phyloP scores from a whole-genome alignment of 495 filamentous ascomycete species.

The Tuber brumale region DNA sequence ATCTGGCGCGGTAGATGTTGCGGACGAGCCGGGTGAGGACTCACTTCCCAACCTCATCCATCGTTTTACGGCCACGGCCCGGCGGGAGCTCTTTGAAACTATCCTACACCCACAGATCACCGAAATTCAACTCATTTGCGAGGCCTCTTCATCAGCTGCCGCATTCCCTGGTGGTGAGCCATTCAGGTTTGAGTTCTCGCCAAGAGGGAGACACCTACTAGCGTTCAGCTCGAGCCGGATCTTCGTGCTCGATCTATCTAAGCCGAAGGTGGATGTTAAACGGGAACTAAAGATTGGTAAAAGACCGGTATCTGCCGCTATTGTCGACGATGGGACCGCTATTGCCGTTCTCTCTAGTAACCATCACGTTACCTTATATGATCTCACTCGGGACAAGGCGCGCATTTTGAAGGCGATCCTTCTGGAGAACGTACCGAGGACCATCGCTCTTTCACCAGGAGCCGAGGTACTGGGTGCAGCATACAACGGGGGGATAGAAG shows the following conservation, averaged over 20 bases:
- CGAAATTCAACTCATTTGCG: slow-evolving; percentile 69
- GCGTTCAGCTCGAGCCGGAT: slow-evolving; percentile 84
- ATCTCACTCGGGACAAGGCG: slow-evolving; percentile 55
- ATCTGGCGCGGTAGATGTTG: slow-evolving; percentile 46
- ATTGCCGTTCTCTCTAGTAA: slow-evolving; percentile 75
- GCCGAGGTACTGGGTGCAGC: slow-evolving; percentile 79
- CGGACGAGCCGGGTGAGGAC: slow-evolving; percentile 48
- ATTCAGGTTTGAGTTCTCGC: slow-evolving; percentile 74
- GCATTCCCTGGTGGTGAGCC: slow-evolving; percentile 75
- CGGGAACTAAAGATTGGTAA: slow-evolving; percentile 74
- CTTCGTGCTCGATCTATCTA: slow-evolving; percentile 63
- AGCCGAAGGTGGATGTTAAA: slow-evolving; percentile 53
- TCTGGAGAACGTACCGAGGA: slow-evolving; percentile 66
- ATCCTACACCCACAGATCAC: slow-evolving; percentile 65
- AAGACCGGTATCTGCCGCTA: slow-evolving; percentile 69
- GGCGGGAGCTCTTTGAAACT: slow-evolving; percentile 73
- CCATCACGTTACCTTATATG: slow-evolving; percentile 76
- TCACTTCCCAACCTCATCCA: slow-evolving; percentile 56
- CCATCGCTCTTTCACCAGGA: slow-evolving; percentile 72
- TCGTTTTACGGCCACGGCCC: slow-evolving; percentile 62
- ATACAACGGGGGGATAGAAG: slow-evolving; percentile 79
- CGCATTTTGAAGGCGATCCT: slow-evolving; percentile 62
- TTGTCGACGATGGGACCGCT: slow-evolving; percentile 67
- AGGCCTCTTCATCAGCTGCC: slow-evolving; percentile 73
- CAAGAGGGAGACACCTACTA: slow-evolving; percentile 63